These are phyloP conservation scores for Pyrus bretschneideri DNA, from an alignment of 306 rosid species.

Conservation along the genomic window DNA sequence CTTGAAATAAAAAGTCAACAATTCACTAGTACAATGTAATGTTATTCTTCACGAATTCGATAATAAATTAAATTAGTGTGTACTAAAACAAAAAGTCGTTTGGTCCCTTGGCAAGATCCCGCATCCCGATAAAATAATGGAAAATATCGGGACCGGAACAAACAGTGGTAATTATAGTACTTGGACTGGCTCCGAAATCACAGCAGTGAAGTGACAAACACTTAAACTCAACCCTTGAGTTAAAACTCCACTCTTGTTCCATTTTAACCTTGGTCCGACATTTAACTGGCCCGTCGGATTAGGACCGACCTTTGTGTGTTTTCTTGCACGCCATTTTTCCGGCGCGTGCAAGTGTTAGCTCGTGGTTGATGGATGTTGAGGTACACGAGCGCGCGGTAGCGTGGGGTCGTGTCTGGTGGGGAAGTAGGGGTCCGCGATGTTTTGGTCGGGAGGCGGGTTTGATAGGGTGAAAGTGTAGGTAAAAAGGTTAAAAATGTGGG, in stretches of 20 bases:
- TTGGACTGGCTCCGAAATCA: neutral
- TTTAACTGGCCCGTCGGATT: neutral
- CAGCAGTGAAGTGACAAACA: neutral
- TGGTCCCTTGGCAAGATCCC: neutral
- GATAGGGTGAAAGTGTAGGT: neutral
- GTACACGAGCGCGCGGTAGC: neutral
- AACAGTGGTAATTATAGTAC: neutral
- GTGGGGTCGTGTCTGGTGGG: neutral
- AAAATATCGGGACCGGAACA: neutral
- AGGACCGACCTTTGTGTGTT: neutral
- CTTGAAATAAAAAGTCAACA: neutral
- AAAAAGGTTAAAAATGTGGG: neutral
- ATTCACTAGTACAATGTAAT: neutral
- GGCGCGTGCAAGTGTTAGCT: neutral
- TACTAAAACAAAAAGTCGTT: neutral
- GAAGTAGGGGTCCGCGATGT: constrained; percentile 34
- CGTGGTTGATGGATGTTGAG: neutral
- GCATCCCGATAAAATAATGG: neutral
- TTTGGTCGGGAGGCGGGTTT: constrained; percentile 28
- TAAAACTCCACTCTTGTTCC: neutral
- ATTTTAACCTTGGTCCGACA: neutral
- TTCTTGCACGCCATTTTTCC: neutral
- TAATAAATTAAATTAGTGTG: too few relatives aligned
- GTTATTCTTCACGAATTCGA: too few relatives aligned
- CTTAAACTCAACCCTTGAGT: neutral